Evolutionary conservation across 441 rosid species (phyloP), one percentile per base, ranked within the genome.

Genomic region (Brassica hybrid): DNA sequence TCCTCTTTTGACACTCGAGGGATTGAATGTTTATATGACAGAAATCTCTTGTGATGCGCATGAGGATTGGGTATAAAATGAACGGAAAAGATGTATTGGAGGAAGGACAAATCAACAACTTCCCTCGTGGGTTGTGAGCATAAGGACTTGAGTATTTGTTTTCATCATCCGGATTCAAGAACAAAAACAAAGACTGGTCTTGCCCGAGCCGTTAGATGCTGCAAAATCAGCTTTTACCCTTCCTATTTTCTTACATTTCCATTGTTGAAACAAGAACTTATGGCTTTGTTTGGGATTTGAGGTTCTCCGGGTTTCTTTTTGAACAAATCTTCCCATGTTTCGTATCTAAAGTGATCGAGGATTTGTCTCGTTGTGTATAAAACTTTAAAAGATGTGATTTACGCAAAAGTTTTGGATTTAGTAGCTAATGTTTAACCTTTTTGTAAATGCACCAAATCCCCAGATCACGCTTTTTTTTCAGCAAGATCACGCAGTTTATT

Each of bases 81-180:
- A 87, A 91, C 73, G 82, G 79, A 76, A 88, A 90, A 80, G 96
- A 90, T 83, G 80, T 84, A 68, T 76, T 94, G 84, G 99, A 96
- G 87, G 93, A 89, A 88, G 98, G 98, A 56, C 98, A 96, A 77
- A 82, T 96, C 85, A 92, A 64, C 87, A 89, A 88, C 76, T 94
- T 96, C 85, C 99, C 99, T 69, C 89, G 76, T 3, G 91, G 78
- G 52, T 87, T 96, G 76, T 94, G 88, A 30, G 27, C 65, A 7
- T 0, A 25, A 62, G 50, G 30, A 69, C 21, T 78, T 48, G 54
- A 45, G 68, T 58, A 14, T 64, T 69, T 65, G 11, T 94, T 48
- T 74, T 5, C n/a, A 65, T 70, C 66, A 69, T 48, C 59, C 58
- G 6, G 7, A 63, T 50, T 62, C 11, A 18, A 12, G 1, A 34